Percentiles rank a stretch among this genome's conserved stretches.
phyloP scores from a whole-genome alignment of 208 protist species.

The Leishmania lainsoni region DNA sequence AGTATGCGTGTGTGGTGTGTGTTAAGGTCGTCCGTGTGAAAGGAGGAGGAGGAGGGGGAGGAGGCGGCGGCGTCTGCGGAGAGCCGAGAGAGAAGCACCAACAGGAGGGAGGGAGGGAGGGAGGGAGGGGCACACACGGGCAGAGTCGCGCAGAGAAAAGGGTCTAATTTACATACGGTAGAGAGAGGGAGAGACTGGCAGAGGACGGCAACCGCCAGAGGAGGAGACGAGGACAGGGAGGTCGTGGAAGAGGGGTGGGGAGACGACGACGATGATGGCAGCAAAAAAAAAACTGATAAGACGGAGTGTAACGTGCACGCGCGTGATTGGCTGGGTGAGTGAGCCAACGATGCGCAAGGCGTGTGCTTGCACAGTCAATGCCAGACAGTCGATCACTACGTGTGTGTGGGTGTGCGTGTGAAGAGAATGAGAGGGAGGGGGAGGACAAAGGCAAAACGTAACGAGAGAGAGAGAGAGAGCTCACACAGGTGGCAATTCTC shows the following conservation, averaged over 20 bases:
- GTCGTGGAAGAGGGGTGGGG: too few relatives aligned
- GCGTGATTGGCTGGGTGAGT: not conserved
- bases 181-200: not conserved
- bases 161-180: not conserved
- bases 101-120: too few relatives aligned
- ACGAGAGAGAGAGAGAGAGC: not conserved
- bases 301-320: not conserved
- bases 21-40: not conserved
- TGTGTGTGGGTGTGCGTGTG: not conserved
- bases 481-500: not conserved
- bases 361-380: not conserved
- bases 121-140: not conserved
- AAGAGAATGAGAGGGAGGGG: not conserved
- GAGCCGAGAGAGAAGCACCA: not conserved
- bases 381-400: not conserved
- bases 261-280: too few relatives aligned
- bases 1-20: conserved; percentile 10
- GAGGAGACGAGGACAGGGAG: not conserved
- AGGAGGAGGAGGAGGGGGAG: not conserved
- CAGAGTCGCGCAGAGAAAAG: too few relatives aligned
- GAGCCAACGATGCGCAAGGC: too few relatives aligned
- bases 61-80: not conserved
- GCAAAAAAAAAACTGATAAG: not conserved
- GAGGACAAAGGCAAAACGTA: not conserved
- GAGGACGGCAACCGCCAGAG: not conserved